These are phyloP conservation scores for Exophiala oligosperma DNA, from an alignment of 2,329 filamentous ascomycete genomes.

Conservation along the genomic window DNA sequence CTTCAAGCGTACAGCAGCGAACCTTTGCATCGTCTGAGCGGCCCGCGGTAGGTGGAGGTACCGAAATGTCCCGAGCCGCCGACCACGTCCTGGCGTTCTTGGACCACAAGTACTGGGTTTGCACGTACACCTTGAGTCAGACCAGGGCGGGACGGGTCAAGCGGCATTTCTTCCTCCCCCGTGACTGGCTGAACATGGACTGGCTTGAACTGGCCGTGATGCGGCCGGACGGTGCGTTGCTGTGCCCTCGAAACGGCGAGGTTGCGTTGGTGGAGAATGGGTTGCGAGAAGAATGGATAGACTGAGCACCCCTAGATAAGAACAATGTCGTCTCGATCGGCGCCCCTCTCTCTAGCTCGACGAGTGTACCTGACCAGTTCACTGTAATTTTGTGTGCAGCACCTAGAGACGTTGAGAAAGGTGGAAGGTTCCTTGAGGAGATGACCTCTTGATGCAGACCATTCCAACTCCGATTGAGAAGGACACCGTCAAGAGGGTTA, in stretches of 20 bases:
- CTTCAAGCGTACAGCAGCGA: no score
- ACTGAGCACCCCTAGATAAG: neutral
- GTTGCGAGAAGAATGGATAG: neutral
- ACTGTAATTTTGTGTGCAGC: no score
- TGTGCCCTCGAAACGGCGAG: slow-evolving; percentile 33
- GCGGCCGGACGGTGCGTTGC: slow-evolving; percentile 25
- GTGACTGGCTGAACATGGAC: slow-evolving; percentile 32
- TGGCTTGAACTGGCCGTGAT: slow-evolving; percentile 25
- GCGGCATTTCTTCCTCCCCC: slow-evolving; percentile 32
- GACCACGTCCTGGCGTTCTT: slow-evolving; percentile 23
- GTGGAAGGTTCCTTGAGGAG: no score
- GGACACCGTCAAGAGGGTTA: no score
- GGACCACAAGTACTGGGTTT: slow-evolving; percentile 29
- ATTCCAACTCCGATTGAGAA: no score
- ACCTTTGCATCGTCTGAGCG: no score
- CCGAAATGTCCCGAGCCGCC: neutral
- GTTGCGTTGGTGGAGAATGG: slow-evolving; percentile 25
- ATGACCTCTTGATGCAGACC: no score
- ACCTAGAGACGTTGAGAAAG: no score
- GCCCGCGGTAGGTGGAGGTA: no score
- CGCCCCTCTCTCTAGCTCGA: no score
- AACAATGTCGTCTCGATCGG: no score
- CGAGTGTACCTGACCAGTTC: no score
- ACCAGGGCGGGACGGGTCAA: neutral
- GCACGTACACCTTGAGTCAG: slow-evolving; percentile 21